Evolutionary conservation across 306 rosid genomes (phyloP), one percentile per base, ranked within the genome.

Genomic region (Quercus berberidifolia): DNA sequence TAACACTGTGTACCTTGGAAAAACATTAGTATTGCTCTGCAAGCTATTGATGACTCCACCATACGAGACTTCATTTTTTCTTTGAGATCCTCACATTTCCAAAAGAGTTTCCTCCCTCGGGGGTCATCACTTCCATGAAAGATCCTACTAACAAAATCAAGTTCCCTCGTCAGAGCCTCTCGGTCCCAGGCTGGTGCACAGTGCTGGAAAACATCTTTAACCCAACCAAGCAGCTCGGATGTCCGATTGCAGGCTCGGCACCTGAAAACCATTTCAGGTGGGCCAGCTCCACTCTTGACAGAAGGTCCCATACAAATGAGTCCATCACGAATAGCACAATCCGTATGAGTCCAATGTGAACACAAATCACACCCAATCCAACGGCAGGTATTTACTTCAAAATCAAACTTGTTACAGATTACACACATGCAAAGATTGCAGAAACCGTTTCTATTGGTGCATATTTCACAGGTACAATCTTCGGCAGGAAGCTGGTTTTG

Each of bases 401-500:
- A 95, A 83, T 95, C 99, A 78, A 95, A 95, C 94, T 95, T 95
- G 89, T 93, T 95, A 78, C 99, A 95, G 78, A 91, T 85, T 46
- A 90, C 98, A 84, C 99, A 95, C 98, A 95, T 95, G 87, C 99
- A 95, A 76, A 93, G 96, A 85, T 95, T 95, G 87, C 99, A 95
- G 93, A 95, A 95, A 76, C 99, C 99, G 86, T 91, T 93, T 79
- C 88, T 88, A 80, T 77, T 82, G 71, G 88, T 79, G 83, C 99
- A 95, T 80, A 91, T 90, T 62, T 87, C 98, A 83, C 99, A 95
- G 71, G 97, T 81, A 79, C 99, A 95, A 75, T 95, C 99, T 60
- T 93, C 97, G 55, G 99, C 97, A 0, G 99, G 98, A 80, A 95
- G 94, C 88, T 83, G 94, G 90, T 85, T 95, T 86, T 87, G 92